Evolutionary conservation across 2,329 filamentous ascomycete species (phyloP), one percentile per base, ranked within the genome.

Genomic region (Colletotrichum sidae): DNA sequence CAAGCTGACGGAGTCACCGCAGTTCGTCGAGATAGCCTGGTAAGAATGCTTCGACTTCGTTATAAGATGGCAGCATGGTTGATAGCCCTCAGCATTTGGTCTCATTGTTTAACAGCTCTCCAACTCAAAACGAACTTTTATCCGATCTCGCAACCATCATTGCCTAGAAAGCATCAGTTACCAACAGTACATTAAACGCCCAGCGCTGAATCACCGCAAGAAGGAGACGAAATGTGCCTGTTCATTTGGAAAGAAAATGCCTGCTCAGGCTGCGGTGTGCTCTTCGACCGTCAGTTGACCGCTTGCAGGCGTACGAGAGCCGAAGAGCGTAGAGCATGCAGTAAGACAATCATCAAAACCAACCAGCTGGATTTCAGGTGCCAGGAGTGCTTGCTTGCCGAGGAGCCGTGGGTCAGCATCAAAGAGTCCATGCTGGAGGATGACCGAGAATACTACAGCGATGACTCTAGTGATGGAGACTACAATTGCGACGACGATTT

Each of bases 221-320:
- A 25, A 25, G 25, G 5, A 25, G 25, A 4, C 25, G 25, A 54
- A 0, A 61, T 61, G 58, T 61, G 58, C 10, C 51, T n/a, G 10
- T 61, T 49, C 44, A 9, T 61, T 15, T 61, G 58, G 58, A 52
- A 33, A 34, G 51, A 61, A 37, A 61, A 45, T 25, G n/a, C 38
- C 10, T 61, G 58, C 45, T n/a, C 17, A 8, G 39, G 8, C 8
- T 61, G 58, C 58, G 44, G 58, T 38, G 1, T 44, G 1, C 42
- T 44, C 35, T 61, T 50, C 45, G 51, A 61, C 45, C 58, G 58
- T 44, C 34, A 55, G 34, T 38, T 61, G 4, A 4, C 42, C 13
- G 7, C n/a, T 25, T 61, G 58, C 51, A 55, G 25, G n/a, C 34
- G n/a, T 8, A 12, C 47, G 9, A 15, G 11, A 8, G 35, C 47